Evolutionary conservation across 2,329 filamentous ascomycete species (phyloP), one percentile per base, ranked within the genome.

Genomic region (Amylocarpus encephaloides): DNA sequence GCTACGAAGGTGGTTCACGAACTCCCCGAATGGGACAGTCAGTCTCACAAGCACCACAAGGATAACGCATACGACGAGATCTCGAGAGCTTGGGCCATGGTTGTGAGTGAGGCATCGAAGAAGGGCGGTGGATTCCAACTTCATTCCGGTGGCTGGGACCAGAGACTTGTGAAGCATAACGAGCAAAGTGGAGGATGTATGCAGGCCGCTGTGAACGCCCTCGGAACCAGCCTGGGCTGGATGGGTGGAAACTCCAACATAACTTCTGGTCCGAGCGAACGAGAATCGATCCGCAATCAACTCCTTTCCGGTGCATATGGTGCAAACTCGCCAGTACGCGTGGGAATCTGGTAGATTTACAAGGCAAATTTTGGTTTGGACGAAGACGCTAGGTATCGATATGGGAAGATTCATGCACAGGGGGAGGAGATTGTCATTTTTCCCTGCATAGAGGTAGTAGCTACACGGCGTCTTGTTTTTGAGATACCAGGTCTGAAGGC

Each of bases 31-130:
- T 98, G 91, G 90, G 87, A 93, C 59, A 88, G 83, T 40, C 86
- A 86, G 53, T 82, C 88, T 55, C 86, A 96, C 71, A 91, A 91
- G 58, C 80, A 95, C 61, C 88, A 95, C 73, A 96, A 96, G 69
- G 86, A 95, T 59, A 89, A 89, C 56, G 91, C 92, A 6, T 98
- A 98, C 65, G 92, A 98, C 63, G 93, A 97, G 66, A 91, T 98
- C 56, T 85, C 88, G 22, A 89, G 86, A 63, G 93, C 93, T 1
- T 98, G 93, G 93, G 84, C 88, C 13, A 69, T 94, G 59, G 92
- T 95, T 44, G 86, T 98, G 59, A 85, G 84, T 54, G 93, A 98
- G 68, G 89, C 90, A 1, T 84, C 86, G 18, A 97, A 97, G 73
- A 80, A 87, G 59, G 92, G 89, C 10, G 91, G 89, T 26, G 93